Base-by-base conservation (phyloP, 306 rosid genomes). In the Cucurbita maxima region DNA sequence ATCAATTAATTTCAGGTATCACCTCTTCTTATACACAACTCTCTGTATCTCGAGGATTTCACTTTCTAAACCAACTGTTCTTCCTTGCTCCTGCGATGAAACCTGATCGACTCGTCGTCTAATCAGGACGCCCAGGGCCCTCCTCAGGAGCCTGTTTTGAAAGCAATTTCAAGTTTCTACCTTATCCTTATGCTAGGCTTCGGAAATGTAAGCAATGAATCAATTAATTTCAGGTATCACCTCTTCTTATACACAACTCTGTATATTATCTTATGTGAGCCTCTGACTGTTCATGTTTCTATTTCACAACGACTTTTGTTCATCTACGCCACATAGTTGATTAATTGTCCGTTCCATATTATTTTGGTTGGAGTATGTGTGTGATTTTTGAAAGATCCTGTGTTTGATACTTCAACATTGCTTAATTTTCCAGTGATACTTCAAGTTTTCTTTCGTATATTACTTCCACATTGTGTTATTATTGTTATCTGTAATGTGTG, bases 71-170 rank as follows among this genome's bases (percentile, higher is more conserved):
- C 81, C 60, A 75, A 62, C 84, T 44, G 79, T 10, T 34, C 78
- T 86, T 53, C 71, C 77, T 58, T 89, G 91, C 85, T 84, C 90
- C 77, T 60, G 76, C 78, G 74, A 73, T 57, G 91, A 83, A 45
- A 73, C 83, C 55, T 75, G 88, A 0, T 72, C 82, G 15, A 81
- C 82, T 60, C 81, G 16, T 81, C 84, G 7, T 81, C 81, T 37
- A 22, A 60, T 81, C 89, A 86, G 38, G 98, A 94, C 69, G 99
- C 87, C 69, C 99, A 89, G 77, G 89, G 83, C 73, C 99, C 97
- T 1, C 99, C 99, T 57, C 99, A 91, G 68, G 96, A 94, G 76
- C 96, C 95, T 58, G 84, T 94, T 48, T 83, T 94, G 72, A 94
- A 94, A 76, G 99, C 97, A 63, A 94, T 94, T 84, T 91, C 97